Evolutionary conservation across 176 grass and related monocot genomes (phyloP), one percentile per base, ranked within the genome.

Genomic region (Carex cristatella): DNA sequence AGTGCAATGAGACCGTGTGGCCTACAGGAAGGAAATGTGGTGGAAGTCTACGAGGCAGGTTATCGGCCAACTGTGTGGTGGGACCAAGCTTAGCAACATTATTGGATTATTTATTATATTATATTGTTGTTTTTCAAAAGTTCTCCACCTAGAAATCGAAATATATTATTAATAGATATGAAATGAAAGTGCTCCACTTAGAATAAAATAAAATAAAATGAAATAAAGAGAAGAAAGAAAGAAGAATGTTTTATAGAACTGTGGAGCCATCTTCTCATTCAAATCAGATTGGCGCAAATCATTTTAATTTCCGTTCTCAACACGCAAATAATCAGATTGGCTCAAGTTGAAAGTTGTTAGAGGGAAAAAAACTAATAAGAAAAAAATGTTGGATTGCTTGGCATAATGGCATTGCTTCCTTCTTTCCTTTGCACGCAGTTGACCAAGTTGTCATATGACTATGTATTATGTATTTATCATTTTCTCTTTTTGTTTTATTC

Each of bases 1-100:
- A 54, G 1, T 75, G 1, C 5, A 51, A 13, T 31, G 18, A 6
- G 71, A 3, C n/a, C 44, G 42, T 75, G 71, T 51, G 71, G 10
- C 10, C 71, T 75, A 75, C 71, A 76, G 46, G 71, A 76, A 76
- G 54, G 71, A 76, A 76, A 76, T 51, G 19, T 76, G 23, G 46
- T 76, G 44, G 71, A 75, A 75, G n/a, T 76, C 71, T 76, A 76
- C 15, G 71, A 10, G 19, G 48, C 44, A 54, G 71, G 46, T 54
- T 53, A 75, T 75, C 46, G 10, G 70, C 70, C 44, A 74, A 74
- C 70, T 48, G 0, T 42, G 33, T 70, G 37, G 33, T 70, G 37
- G 67, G 37, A 6, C 19, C 44, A 38, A 53, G 19, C n/a, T 49
- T 18, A 19, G 71, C 71, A 75, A 6, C 71, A 75, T 75, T 75